Evolutionary conservation across 78 protist species (phyloP), one percentile per base, ranked within the genome.

Genomic region (Emiliania huxleyi): DNA sequence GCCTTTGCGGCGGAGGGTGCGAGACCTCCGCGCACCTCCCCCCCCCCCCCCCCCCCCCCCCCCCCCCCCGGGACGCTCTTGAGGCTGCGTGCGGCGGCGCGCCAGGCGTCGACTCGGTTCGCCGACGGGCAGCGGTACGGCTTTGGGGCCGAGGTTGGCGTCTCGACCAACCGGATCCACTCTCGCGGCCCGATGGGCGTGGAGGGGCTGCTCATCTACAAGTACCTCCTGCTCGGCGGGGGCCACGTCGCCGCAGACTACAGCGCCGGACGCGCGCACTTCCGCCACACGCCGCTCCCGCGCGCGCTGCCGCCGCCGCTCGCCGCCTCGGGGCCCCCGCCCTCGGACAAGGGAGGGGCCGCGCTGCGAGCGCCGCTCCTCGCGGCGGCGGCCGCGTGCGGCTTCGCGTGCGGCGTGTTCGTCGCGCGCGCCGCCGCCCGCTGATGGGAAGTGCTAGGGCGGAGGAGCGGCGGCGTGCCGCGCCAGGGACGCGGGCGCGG

Each of bases 111-210:
- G 42, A 48, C 92, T 2, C 89, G 95, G 11, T 90, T 93, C 83
- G 92, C 95, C 21, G 95, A 93, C 46, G 93, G 95, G 12, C 73
- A 22, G n/a, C 45, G 93, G n/a, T 93, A 35, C 29, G 93, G 95
- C n/a, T 43, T 93, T 40, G 93, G 94, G 19, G 87, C 73, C 12
- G 87, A 93, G 95, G 92, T 93, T 1, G 95, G 95, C 33, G 71
- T 93, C 42, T 55, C 44, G 42, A 93, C 95, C 29, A 85, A 37
- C 49, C 46, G 62, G 15, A 81, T 37, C 37, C 95, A 91, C 83
- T 25, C 77, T 35, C 92, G 95, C 22, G 95, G 95, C 45, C 95
- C 95, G 38, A 71, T 93, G 35, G 95, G 95, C 19, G 83, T 93
- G 43, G 93, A 93, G 46, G 95, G 87, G 3, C 87, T 79, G 26